Conservation (phyloP, 2,329 filamentous ascomycete genomes). For the Diaporthe eres region DNA sequence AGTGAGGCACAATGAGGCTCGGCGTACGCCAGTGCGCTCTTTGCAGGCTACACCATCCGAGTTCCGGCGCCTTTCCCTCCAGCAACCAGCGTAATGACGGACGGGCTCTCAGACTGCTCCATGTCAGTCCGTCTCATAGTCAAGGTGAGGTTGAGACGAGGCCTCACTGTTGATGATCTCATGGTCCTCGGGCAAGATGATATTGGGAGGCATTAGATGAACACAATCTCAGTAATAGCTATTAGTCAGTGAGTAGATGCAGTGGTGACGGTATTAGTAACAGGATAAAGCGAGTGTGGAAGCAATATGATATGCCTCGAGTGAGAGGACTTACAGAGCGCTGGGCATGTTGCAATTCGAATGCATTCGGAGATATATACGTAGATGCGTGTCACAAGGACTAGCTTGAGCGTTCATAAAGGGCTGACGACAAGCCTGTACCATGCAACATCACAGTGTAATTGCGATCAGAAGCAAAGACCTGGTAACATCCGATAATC, state of each 20-base stretch:
- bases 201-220: constrained; percentile 51
- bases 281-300: not conserved
- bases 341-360: not conserved
- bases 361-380: not conserved
- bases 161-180: not conserved
- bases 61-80: constrained; percentile 59
- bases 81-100: constrained; percentile 59
- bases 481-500: not conserved
- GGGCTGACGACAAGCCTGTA: not conserved
- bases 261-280: not conserved
- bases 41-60: constrained; percentile 46
- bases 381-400: not conserved
- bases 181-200: constrained; percentile 46
- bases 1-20: not conserved
- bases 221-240: constrained; percentile 58
- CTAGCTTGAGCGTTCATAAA: not conserved
- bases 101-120: constrained; percentile 54
- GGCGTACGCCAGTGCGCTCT: not conserved
- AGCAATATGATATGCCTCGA: not conserved
- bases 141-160: constrained; percentile 52
- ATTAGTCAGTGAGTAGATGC: constrained; percentile 42
- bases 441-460: not conserved
- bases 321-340: not conserved
- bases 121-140: constrained; percentile 51
- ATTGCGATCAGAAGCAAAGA: not conserved